Base-by-base conservation (phyloP, 257 asterid genomes). In the Nicotiana attenuata region DNA sequence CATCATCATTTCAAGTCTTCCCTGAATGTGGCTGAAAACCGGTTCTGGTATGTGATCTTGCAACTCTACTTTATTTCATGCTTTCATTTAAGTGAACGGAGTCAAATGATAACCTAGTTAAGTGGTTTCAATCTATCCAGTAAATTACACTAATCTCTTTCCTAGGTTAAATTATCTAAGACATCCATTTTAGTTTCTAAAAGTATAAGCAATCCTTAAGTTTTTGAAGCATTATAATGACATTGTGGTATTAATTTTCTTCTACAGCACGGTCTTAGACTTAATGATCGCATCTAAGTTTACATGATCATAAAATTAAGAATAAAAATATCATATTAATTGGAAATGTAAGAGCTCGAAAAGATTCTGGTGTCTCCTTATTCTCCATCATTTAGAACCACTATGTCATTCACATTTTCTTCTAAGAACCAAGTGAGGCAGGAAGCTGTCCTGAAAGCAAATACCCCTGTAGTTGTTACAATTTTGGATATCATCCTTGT, bases 11-110 rank as follows among this genome's bases (percentile, higher is more conserved):
- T 89, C 78, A 92, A 87, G 84, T 85, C 96, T 82, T 83, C 92
- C 81, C 83, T 84, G 52, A 65, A 50, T 66, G 50, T 83, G 81
- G 87, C 88, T 69, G 95, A 89, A 84, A 87, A 81, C 81, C 90
- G 86, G 33, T 91, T 90, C 89, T 92, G 97, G 99, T 96, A 90
- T 76, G 83, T 47, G 45, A 67, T 80, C 56, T 73, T 47, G 63
- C 61, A 47, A 75, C 24, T 24, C 63, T 75, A 50, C 41, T 15
- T 26, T 50, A 38, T 75, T 75, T 24, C 45, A 75, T 50, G 63
- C 80, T 75, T 14, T 50, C 45, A 24, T 15, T 75, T 75, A 45
- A 26, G 45, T 50, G 80, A 50, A 26, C 45, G 0, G 26, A 75
- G 41, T 75, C 63, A 50, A 50, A 75, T 50, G 63, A n/a, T 5